These are phyloP conservation scores for Colletotrichum lini DNA, from an alignment of 2,329 filamentous ascomycete genomes.

Conservation along the genomic window DNA sequence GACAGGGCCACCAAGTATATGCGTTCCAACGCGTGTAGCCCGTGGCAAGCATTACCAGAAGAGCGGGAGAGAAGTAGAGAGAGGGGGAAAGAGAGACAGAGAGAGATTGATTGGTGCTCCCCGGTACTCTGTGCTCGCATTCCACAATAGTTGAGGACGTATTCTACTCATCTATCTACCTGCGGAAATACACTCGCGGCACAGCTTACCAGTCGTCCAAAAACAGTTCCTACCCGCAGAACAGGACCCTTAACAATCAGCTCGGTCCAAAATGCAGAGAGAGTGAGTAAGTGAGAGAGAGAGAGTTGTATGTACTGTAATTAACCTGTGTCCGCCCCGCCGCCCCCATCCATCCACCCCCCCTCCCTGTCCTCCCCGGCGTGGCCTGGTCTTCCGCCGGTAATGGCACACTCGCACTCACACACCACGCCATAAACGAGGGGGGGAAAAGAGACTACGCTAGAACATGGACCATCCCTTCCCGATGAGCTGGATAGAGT, in stretches of 20 bases:
- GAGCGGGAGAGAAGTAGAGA: too few relatives aligned
- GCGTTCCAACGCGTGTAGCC: neutral
- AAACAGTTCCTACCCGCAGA: neutral
- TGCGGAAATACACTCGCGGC: neutral
- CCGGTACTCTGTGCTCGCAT: constrained; percentile 1
- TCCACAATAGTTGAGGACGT: neutral
- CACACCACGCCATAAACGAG: neutral
- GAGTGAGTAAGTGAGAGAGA: neutral
- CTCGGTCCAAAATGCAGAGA: constrained; percentile 7
- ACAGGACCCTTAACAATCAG: constrained; percentile 17
- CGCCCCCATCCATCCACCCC: neutral
- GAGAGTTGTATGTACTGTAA: too few relatives aligned
- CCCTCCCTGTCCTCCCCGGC: neutral
- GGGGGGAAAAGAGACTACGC: neutral
- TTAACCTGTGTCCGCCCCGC: constrained; percentile 9
- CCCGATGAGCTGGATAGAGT: constrained; percentile 3
- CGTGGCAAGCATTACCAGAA: constrained; percentile 7
- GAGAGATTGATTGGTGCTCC: neutral
- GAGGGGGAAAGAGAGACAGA: neutral
- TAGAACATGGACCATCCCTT: neutral
- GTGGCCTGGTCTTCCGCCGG: neutral
- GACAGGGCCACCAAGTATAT: neutral
- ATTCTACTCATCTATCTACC: too few relatives aligned
- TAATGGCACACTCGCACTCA: neutral
- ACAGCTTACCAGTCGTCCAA: neutral